These are phyloP conservation scores for Teratosphaeria zuluensis DNA, from an alignment of 2,329 filamentous ascomycete species.

Conservation along the genomic window DNA sequence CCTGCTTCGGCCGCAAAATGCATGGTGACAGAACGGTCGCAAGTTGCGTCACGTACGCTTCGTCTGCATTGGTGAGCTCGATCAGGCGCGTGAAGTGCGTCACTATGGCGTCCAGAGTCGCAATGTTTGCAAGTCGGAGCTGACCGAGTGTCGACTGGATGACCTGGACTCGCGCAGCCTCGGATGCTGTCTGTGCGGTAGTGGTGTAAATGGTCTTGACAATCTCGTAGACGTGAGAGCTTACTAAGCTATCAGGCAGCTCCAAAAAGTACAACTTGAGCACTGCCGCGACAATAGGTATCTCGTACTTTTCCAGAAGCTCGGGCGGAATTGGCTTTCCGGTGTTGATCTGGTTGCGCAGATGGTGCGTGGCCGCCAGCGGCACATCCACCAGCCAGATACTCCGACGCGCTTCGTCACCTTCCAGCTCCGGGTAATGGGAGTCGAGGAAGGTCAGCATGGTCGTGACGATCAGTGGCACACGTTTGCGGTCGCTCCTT, in stretches of 20 bases:
- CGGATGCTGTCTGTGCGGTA: conserved; percentile 63
- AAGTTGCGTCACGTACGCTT: conserved; percentile 67
- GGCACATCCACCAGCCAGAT: conserved; percentile 95
- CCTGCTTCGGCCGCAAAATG: conserved; percentile 74
- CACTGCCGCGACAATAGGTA: conserved; percentile 85
- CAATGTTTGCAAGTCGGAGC: conserved; percentile 91
- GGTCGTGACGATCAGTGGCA: conserved; percentile 83
- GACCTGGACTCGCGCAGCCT: conserved; percentile 74
- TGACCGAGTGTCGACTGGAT: conserved; percentile 93
- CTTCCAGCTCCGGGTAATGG: conserved; percentile 94
- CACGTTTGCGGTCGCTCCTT: conserved; percentile 86
- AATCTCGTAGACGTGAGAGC: conserved; percentile 97
- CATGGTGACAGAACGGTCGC: conserved; percentile 71
- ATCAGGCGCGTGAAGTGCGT: conserved; percentile 96
- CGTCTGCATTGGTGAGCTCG: conserved; percentile 91
- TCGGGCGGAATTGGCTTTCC: conserved; percentile 71
- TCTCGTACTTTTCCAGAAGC: conserved; percentile 76
- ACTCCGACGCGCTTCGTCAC: conserved; percentile 80
- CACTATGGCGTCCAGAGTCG: conserved; percentile 94
- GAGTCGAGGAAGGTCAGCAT: conserved; percentile 92
- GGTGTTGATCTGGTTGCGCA: conserved; percentile 76
- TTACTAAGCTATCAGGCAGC: conserved; percentile 94
- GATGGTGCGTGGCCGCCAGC: conserved; percentile 70
- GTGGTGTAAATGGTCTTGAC: conserved; percentile 93
- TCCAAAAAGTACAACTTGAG: conserved; percentile 92